A percentile compares a stretch with the other conserved stretches of the same genome.
Conservation (phyloP, 768 basidiomycete genomes). For the Auriculariales sp. region DNA sequence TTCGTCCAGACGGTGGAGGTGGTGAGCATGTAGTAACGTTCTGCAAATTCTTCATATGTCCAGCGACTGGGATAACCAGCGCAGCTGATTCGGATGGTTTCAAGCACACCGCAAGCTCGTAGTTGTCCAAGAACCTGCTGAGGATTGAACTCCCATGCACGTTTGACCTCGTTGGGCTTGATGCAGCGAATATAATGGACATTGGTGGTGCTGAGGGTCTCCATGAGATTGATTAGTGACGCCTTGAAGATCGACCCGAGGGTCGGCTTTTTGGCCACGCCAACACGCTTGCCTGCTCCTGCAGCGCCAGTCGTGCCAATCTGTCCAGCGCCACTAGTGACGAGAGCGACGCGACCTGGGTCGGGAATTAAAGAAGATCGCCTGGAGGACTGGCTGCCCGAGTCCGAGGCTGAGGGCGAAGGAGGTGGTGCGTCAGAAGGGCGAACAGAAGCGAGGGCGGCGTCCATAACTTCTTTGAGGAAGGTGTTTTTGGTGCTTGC, state of each 20-base stretch:
- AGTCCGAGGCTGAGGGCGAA: constrained; percentile 67
- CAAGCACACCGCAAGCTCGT: constrained; percentile 94
- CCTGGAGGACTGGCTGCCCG: constrained; percentile 61
- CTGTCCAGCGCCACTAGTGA: constrained; percentile 27
- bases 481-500: constrained; percentile 81
- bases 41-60: constrained; percentile 98
- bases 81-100: constrained; percentile 97
- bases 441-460: constrained; percentile 65
- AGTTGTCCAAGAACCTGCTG: constrained; percentile 92
- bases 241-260: constrained; percentile 98
- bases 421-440: constrained; percentile 51
- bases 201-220: constrained; percentile 91
- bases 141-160: constrained; percentile 91
- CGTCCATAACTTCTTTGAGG: constrained; percentile 87
- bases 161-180: constrained; percentile 95
- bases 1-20: constrained; percentile 75
- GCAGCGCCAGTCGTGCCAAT: constrained; percentile 16
- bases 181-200: constrained; percentile 99
- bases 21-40: constrained; percentile 98
- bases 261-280: constrained; percentile 78
- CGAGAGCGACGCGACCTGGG: constrained; percentile 63
- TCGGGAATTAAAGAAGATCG: constrained; percentile 79
- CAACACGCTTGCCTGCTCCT: constrained; percentile 40
- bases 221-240: constrained; percentile 87
- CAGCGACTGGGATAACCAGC: constrained; percentile 97